Evolutionary conservation across 163 green algal species (phyloP).

Genomic region (Chlamydomonas reinhardtii): DNA sequence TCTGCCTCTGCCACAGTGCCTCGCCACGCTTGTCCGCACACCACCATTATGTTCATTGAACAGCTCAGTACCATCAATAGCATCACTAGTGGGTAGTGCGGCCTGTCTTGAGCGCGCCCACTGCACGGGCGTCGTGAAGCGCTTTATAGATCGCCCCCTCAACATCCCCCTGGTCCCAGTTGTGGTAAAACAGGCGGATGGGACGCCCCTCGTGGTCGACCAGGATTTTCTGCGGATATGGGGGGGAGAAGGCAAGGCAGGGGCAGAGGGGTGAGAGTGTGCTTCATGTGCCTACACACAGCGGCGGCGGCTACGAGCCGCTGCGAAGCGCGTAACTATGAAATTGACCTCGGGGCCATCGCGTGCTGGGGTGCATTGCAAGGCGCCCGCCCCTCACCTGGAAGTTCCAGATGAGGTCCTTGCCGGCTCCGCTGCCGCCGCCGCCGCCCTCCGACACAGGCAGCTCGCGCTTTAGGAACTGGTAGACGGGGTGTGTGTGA

Average conservation of each 20-base stretch:
- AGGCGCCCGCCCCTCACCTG: background rate
- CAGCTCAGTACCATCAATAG: no score
- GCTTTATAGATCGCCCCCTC: conserved; percentile 40
- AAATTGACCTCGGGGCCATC: no score
- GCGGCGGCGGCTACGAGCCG: no score
- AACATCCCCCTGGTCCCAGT: conserved; percentile 36
- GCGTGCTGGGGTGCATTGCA: no score
- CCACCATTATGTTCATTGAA: no score
- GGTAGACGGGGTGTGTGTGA: conserved; percentile 66
- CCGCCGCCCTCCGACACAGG: conserved; percentile 52
- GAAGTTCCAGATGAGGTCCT: conserved; percentile 73
- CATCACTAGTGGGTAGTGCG: no score
- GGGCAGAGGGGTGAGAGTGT: no score
- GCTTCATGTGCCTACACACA: no score
- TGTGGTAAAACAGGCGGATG: conserved; percentile 43
- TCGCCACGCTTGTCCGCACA: no score
- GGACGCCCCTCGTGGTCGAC: conserved; percentile 53
- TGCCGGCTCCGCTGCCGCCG: conserved; percentile 40
- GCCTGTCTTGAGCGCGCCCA: background rate
- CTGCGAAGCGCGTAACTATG: no score
- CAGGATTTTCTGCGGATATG: conserved; percentile 61
- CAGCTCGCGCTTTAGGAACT: conserved; percentile 63
- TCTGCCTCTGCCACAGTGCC: no score
- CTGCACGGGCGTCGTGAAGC: conserved; percentile 23
- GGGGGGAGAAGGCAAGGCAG: background rate